Base-by-base conservation (phyloP, 305 asterid species). In the Caryopteris hybrid region DNA sequence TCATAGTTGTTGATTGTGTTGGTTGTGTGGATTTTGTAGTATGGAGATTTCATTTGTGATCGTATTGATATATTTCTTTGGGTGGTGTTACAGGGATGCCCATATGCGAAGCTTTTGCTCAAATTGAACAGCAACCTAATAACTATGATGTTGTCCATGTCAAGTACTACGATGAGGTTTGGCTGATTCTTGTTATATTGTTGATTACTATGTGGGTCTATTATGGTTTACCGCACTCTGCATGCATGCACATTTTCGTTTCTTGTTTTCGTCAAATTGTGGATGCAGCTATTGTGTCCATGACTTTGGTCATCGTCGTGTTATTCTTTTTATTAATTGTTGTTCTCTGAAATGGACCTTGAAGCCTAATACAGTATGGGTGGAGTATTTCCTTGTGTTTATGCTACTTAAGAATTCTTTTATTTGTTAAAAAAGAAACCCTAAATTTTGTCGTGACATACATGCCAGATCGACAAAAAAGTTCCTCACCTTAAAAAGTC, bases 161-260 rank as follows among this genome's bases (percentile, higher is more conserved):
- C 67, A 92, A 87, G 86, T 89, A 89, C 74, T 89, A 77, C n/a
- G 98, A 92, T 10, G 98, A 92, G 98, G 98, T 92, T 68, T 51
- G 88, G 52, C 70, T 78, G 48, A 34, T 73, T 53, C 64, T 14
- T 41, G 14, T 43, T 61, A 31, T 2, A 53, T 34, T 64, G 59
- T 31, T 45, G 3, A n/a, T 67, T 21, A 56, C 5, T 42, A 20
- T 31, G 48, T 55, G 21, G 39, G 13, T 36, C 39, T 45, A 8
- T 23, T 67, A 52, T 14, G 57, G 63, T 51, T 66, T 13, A 18
- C 34, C 48, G n/a, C 33, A 17, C 47, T 38, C 14, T 55, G 18
- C 62, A 17, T 50, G 73, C 76, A 64, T 64, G 47, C 54, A 12
- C 1, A 14, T 8, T 9, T 50, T 23, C 1, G 21, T 12, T 46